Evolutionary conservation across 805 yeast genomes (phyloP), one percentile per base, ranked within the genome.

Genomic region (Kregervanrija pseudodelftensis): DNA sequence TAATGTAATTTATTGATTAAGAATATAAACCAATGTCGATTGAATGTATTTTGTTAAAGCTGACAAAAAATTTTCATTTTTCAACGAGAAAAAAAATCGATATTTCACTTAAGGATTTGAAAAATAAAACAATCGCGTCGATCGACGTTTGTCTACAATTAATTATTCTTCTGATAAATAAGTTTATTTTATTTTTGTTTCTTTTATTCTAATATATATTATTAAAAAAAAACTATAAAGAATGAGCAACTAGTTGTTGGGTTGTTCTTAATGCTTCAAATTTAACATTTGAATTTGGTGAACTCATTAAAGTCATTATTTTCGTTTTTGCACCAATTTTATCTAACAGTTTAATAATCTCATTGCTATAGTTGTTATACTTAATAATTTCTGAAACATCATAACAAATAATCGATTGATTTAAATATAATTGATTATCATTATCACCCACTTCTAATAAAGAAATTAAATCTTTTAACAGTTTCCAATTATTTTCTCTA

Each of bases 261-360:
- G 96, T 87, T 4, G 97, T 89, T 64, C 86, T 87, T 59, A 93
- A 76, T 2, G 98, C 98, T 69, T 91, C 96, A 61, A 84, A 93
- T 61, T 91, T 86, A 53, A 93, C 90, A 60, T 87, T 93, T 16
- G 90, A 76, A 62, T 89, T 90, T 36, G 82, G 77, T 46, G 81
- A 79, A 57, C 77, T 80, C 79, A 93, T 80, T 51, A 89, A 72
- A 49, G 77, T 76, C 98, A 93, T 91, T 46, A 93, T 78, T 62
- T 79, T 77, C 16, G 84, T 69, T 71, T 93, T 93, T 52, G 83
- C 72, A 56, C 87, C 77, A 50, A 67, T 60, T 55, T 76, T 66
- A 56, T 69, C 72, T 41, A 85, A 62, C 11, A 78, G 68, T 40
- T 67, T 69, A 22, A 78, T 67, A 15, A 82, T 73, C 47, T 80